Base-by-base conservation (phyloP, 139 green algal species). In the Spirogloea muscicola region DNA sequence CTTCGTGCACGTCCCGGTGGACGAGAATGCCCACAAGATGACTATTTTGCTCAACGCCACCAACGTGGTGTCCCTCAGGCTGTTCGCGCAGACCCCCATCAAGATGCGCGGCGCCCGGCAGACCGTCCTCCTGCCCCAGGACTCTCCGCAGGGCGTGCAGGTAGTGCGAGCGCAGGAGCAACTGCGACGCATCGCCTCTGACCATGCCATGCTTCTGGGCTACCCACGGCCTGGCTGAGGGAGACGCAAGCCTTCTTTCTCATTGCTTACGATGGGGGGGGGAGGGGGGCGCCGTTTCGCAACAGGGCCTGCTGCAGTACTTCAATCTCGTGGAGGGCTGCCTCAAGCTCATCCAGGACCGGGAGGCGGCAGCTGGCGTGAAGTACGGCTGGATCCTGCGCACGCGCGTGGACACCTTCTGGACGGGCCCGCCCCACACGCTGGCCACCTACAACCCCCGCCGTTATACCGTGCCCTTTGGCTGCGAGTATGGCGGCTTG, bases 261-360 rank as follows among this genome's bases (percentile, higher is more conserved):
- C n/a, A n/a, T n/a, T n/a, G n/a, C n/a, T n/a, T n/a, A n/a, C n/a
- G n/a, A n/a, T n/a, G n/a, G n/a, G n/a, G n/a, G n/a, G n/a, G n/a
- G n/a, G n/a, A n/a, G n/a, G n/a, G n/a, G n/a, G n/a, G n/a, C n/a
- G n/a, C n/a, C n/a, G n/a, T n/a, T n/a, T n/a, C n/a, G n/a, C n/a
- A 34, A 31, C 72, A 80, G 72, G 72, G 72, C 29, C 72, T 79
- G 18, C 41, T 80, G 41, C 72, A 78, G 18, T 77, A 76, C 5
- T 80, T 80, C 39, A 10, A 39, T 2, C 40, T 78, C 0, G 72
- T 80, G 39, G 72, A 80, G 64, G 38, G 38, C 29, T 80, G 72
- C 42, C 0, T 58, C 31, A 9, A 38, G 13, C 3, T 70, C 43
- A 80, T 80, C 0, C 0, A 31, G 18, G 18, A 21, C 40, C 42